Percentiles rank a stretch among this genome's conserved stretches.
phyloP scores from a whole-genome alignment of 2,329 filamentous ascomycete species.

The Pestalotiopsis fici region DNA sequence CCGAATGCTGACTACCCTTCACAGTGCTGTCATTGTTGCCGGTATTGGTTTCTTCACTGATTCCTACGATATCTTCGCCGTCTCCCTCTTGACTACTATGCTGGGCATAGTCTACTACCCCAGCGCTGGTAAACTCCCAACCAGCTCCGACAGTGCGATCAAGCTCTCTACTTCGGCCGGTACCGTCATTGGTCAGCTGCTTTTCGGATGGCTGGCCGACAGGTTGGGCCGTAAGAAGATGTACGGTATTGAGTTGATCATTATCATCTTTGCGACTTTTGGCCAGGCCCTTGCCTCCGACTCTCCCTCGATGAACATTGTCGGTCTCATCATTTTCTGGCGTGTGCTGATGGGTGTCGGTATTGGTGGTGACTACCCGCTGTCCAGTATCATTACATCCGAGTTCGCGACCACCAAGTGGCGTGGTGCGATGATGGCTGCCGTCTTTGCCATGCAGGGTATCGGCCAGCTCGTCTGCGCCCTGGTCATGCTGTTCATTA shows the following conservation, averaged over 20 bases:
- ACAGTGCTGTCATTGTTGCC: slow-evolving; percentile 71
- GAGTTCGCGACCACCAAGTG: slow-evolving; percentile 87
- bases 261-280: slow-evolving; percentile 79
- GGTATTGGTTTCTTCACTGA: slow-evolving; percentile 90
- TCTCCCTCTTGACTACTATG: slow-evolving; percentile 73
- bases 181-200: slow-evolving; percentile 80
- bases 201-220: slow-evolving; percentile 79
- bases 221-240: slow-evolving; percentile 71
- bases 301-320: slow-evolving; percentile 63
- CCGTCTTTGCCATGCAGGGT: slow-evolving; percentile 87
- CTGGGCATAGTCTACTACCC: slow-evolving; percentile 77
- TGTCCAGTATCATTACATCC: slow-evolving; percentile 82
- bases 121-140: slow-evolving; percentile 59
- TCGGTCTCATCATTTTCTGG: slow-evolving; percentile 77
- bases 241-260: slow-evolving; percentile 76
- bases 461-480: slow-evolving; percentile 78
- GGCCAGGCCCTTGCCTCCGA: slow-evolving; percentile 68
- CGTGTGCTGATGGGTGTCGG: slow-evolving; percentile 74
- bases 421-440: slow-evolving; percentile 84
- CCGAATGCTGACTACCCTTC: not conserved
- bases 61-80: slow-evolving; percentile 81
- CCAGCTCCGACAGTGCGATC: slow-evolving; percentile 74
- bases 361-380: slow-evolving; percentile 78
- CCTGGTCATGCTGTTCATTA: slow-evolving; percentile 75
- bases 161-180: slow-evolving; percentile 84